phyloP scores from a whole-genome alignment of 2,329 filamentous ascomycete species.

The Microdochium nivale region DNA sequence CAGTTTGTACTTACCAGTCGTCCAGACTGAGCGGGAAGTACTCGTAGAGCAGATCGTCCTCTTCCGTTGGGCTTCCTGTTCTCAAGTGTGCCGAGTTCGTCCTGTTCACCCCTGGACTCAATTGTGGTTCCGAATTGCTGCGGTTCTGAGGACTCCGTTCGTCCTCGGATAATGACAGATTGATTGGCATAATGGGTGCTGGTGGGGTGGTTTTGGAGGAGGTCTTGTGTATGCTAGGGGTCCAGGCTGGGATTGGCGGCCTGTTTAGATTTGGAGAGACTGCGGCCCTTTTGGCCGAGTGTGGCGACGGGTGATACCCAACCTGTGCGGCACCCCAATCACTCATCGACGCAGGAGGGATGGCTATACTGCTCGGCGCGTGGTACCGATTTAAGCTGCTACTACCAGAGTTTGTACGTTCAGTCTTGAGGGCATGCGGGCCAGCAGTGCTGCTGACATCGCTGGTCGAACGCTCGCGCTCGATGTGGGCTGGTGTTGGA shows the following conservation, averaged over 20 bases:
- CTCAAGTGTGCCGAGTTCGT: conserved; percentile 23
- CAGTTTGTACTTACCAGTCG: conserved; percentile 57
- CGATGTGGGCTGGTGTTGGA: conserved; percentile 36
- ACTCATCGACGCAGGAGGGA: conserved; percentile 20
- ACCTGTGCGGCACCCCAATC: conserved; percentile 37
- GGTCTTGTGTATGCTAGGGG: conserved; percentile 13
- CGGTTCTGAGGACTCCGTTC: conserved; percentile 46
- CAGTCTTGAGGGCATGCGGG: conserved; percentile 16
- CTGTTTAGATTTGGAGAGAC: conserved; percentile 41
- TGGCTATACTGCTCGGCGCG: conserved; percentile 8
- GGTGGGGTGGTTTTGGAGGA: conserved; percentile 20
- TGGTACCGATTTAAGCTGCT: conserved; percentile 10
- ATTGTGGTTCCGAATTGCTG: conserved; percentile 35
- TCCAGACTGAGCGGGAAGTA: conserved; percentile 89
- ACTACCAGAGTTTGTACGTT: conserved; percentile 13
- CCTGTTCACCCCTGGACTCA: conserved; percentile 34
- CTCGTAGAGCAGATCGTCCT: conserved; percentile 80
- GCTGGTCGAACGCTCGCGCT: conserved; percentile 33
- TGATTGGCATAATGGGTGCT: conserved; percentile 29
- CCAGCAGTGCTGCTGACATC: conserved; percentile 2
- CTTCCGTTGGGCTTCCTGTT: conserved; percentile 60
- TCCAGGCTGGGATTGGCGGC: conserved; percentile 46
- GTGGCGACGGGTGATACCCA: conserved; percentile 22
- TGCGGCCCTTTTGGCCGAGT: conserved; percentile 42
- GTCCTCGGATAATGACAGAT: conserved; percentile 50